Base-by-base conservation (phyloP, 2,329 filamentous ascomycete species). In the Nemania sp. region DNA sequence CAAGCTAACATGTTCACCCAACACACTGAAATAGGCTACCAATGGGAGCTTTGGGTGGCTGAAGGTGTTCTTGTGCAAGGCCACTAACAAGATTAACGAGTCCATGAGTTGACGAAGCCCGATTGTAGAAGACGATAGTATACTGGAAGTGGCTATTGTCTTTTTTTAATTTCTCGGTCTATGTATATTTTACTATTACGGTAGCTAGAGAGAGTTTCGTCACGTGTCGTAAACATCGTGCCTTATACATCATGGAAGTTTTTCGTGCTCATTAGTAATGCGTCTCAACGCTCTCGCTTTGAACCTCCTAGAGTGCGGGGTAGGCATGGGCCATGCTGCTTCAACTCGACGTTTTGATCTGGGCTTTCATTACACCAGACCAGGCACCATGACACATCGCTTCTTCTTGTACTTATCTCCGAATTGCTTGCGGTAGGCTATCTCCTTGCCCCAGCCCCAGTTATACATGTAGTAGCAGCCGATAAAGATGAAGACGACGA, bases 331-430 rank as follows among this genome's bases (percentile, higher is more conserved):
- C 18, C 29, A 38, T 60, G 18, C 22, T 15, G 0, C 32, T 56
- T 15, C 10, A 18, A 38, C 5, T 45, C 43, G 22, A 8, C 11
- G 6, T 18, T 54, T 13, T 4, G 15, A 43, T 13, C 5, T 41
- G 38, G 38, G 38, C 35, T 5, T 3, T n/a, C 45, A 29, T 82
- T 83, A 96, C 78, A 91, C 86, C 58, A 97, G 82, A 2, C 92
- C 92, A 2, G 96, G 93, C 66, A 98, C 80, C 82, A 97, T 92
- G 68, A 88, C 89, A 77, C 86, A 95, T 77, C 89, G 89, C 93
- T 99, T 98, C 85, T 91, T 94, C 90, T 95, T 94, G 84, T 99
- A 99, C 82, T 91, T 92, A 79, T 94, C 92, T 47, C 92, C 92
- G 80, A 98, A 97, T 80, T 97, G 93, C 80, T 92, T 91, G 75